These are phyloP conservation scores for Cordyceps cicadae DNA, from an alignment of 2,329 filamentous ascomycete species.

Conservation along the genomic window DNA sequence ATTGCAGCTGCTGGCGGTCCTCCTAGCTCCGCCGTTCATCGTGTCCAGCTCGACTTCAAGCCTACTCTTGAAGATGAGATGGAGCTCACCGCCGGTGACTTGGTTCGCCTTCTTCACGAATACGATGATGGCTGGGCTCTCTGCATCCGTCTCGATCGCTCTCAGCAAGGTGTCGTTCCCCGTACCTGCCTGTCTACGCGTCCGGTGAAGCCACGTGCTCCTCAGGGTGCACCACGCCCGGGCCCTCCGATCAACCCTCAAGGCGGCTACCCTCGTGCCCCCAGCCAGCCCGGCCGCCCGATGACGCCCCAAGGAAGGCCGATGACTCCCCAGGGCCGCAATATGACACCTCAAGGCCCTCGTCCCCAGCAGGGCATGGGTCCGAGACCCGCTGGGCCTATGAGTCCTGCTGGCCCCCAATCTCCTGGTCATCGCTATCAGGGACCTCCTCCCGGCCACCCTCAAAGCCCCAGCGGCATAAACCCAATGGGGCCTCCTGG, in stretches of 20 bases:
- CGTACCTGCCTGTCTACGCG: constrained; percentile 88
- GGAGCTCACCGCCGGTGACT: constrained; percentile 67
- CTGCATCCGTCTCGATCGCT: constrained; percentile 82
- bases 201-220: constrained; percentile 75
- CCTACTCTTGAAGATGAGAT: constrained; percentile 91
- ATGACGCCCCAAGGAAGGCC: constrained; percentile 24
- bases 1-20: constrained; percentile 57
- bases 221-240: constrained; percentile 37
- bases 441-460: constrained; percentile 24
- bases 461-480: constrained; percentile 35
- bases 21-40: constrained; percentile 61
- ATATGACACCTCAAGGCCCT: constrained; percentile 24
- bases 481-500: constrained; percentile 36
- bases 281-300: constrained; percentile 16
- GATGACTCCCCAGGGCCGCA: constrained; percentile 30
- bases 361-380: constrained; percentile 31
- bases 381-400: constrained; percentile 6
- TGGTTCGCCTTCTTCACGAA: constrained; percentile 85
- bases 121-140: constrained; percentile 99
- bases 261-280: constrained; percentile 22
- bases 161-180: constrained; percentile 85
- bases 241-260: constrained; percentile 45
- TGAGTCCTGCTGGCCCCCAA: constrained; percentile 17
- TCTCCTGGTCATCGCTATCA: constrained; percentile 26
- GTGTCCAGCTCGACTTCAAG: constrained; percentile 89